Conservation (phyloP, 768 basidiomycete species). For the Galerina marginata region DNA sequence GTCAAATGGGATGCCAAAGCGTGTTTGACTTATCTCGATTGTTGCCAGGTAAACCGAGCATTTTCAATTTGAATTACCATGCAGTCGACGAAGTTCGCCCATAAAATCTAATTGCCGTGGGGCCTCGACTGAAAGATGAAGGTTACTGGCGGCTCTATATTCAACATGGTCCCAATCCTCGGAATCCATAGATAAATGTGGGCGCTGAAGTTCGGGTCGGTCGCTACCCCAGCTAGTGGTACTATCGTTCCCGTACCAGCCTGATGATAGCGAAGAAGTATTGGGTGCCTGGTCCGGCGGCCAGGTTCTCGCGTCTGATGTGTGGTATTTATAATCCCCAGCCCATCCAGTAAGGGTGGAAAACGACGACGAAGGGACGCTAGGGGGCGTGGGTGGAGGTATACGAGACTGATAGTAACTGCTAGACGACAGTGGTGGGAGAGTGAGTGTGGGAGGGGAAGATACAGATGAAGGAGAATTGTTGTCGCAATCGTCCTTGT, state of each 20-base stretch:
- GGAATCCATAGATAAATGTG: conserved; percentile 16
- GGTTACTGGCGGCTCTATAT: conserved; percentile 23
- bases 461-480: conserved; percentile 15
- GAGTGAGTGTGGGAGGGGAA: conserved; percentile 24
- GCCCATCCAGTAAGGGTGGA: conserved; percentile 46
- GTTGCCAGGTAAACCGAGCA: neutral
- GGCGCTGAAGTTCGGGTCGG: conserved; percentile 22
- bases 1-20: neutral
- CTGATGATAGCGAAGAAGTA: conserved; percentile 9
- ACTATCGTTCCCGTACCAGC: conserved; percentile 22
- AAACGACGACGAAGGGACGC: conserved; percentile 30
- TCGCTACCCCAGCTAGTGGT: conserved; percentile 17
- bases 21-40: neutral
- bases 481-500: conserved; percentile 26
- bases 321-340: conserved; percentile 33
- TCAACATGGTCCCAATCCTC: conserved; percentile 31
- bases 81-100: conserved; percentile 25
- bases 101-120: conserved; percentile 25
- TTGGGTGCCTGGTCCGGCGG: conserved; percentile 1
- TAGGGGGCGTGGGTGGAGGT: conserved; percentile 12
- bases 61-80: conserved; percentile 11
- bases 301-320: conserved; percentile 18
- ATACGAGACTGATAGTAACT: conserved; percentile 23
- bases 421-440: conserved; percentile 19
- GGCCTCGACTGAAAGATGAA: conserved; percentile 20